Evolutionary conservation across 2,329 filamentous ascomycete species (phyloP), one percentile per base, ranked within the genome.

Genomic region (Arthrinium phaeospermum): DNA sequence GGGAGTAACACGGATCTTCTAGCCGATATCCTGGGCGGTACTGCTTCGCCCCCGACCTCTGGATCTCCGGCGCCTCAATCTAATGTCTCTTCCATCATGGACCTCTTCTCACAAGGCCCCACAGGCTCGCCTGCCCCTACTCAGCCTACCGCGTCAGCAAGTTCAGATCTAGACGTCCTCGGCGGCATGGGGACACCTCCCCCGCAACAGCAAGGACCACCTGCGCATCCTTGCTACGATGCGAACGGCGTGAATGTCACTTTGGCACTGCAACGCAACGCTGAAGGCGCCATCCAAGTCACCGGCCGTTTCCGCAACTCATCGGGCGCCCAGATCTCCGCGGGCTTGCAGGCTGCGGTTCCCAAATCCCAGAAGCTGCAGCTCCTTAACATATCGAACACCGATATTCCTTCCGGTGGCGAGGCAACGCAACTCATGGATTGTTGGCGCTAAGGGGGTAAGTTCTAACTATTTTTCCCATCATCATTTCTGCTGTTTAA

Each of bases 301-400:
- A 87, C 92, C 69, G 95, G 95, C 22, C 91, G 91, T 12, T 99
- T 99, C 87, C 90, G 89, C 51, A 98, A 98, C 82, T 89, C 85
- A 0, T 92, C 91, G 19, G 87, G 87, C 44, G 88, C 87, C 19
- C 84, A 86, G 19, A 86, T 98, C 68, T 91, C 91, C 67, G 93
- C 98, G 44, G 94, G 94, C 37, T 82, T 99, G 75, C 96, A 99
- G 82, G 96, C 96, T 61, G 96, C 96, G 0, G 96, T 99, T 71
- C 96, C 96, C 12, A 99, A 98, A 84, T 94, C 93, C 64, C 96
- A 99, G 84, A 98, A 96, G 81, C 84, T 99, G 78, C 95, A 98
- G 81, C 85, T 99, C 75, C 92, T 97, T 81, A 94, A 92, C 72
- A 98, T 99, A 76, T 97, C 94, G 76, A 94, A 90, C 75, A 85